Base-by-base conservation (phyloP, 2,329 filamentous ascomycete species). In the Colletotrichum paranaense region DNA sequence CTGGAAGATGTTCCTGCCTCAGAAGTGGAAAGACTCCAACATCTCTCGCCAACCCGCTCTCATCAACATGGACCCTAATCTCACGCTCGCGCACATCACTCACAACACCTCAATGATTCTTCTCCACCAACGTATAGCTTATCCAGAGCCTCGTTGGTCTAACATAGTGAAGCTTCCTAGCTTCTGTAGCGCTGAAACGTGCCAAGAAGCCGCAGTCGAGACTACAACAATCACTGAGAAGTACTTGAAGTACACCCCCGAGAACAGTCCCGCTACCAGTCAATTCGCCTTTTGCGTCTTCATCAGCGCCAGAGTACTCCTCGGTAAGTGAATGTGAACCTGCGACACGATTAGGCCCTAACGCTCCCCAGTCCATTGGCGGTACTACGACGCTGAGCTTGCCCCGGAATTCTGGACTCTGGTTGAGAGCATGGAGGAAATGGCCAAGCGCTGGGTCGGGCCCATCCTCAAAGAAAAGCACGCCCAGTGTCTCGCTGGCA, bases 71-170 rank as follows among this genome's bases (percentile, higher is more conserved):
- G 86, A 88, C 62, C 86, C 86, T 0, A 88, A 88, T 58, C 77
- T 88, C 22, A 87, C 86, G 0, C 76, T 88, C 0, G 86, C 86
- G 0, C 86, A 88, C 42, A 80, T 86, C 11, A 88, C 85, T 0
- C 86, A 88, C 59, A 88, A 88, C 67, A 83, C 85, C 0, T 86
- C 86, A 0, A 86, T 87, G 79, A 86, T 88, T 28, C 78, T 88
- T 0, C 77, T 88, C 0, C 86, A 88, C 66, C 86, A 88, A 56
- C 79, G 80, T 6, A 87, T 88, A 52, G 86, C 86, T 0, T 88
- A 86, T 57, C 85, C 85, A 0, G 75, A 75, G 26, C 2, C 78
- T 76, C 1, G 73, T 74, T 24, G 78, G 81, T 26, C 81, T 80
- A 80, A 77, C 75, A 57, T 65, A 67, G 71, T 76, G 73, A 78